Evolutionary conservation across 129 eudicot genomes (phyloP).

Genomic region (Flaveria robusta): DNA sequence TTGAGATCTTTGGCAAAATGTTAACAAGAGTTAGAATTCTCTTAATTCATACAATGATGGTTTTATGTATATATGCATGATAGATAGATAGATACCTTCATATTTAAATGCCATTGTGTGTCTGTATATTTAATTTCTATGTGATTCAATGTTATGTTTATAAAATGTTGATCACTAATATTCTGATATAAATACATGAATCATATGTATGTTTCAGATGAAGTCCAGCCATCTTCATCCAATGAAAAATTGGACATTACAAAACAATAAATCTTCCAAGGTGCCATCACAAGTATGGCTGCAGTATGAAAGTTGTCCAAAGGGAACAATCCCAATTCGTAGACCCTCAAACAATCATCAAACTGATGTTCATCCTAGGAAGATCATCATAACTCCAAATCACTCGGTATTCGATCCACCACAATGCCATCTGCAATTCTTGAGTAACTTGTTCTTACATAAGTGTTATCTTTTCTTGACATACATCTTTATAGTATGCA

Average conservation of each 20-base stretch:
- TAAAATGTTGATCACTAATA: not conserved
- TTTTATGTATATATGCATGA: too few species aligned
- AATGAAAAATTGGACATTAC: not conserved
- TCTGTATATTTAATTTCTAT: too few species aligned
- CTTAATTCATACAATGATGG: too few species aligned
- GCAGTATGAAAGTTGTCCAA: conserved; percentile 36
- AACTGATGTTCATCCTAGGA: not conserved
- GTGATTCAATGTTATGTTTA: too few species aligned
- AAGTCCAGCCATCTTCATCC: conserved; percentile 24
- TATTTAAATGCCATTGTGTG: too few species aligned
- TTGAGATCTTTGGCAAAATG: too few species aligned
- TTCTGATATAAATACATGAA: not conserved
- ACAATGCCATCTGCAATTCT: not conserved
- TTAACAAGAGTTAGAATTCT: too few species aligned
- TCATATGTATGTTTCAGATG: conserved; percentile 22
- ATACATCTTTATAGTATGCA: conserved; percentile 38
- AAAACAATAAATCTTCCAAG: conserved; percentile 18
- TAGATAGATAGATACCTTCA: too few species aligned
- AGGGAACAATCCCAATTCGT: conserved; percentile 42
- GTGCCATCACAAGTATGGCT: conserved; percentile 31
- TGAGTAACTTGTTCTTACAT: not conserved
- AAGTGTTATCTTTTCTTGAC: not conserved
- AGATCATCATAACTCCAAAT: not conserved
- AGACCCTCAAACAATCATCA: conserved; percentile 22
- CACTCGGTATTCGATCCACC: conserved; percentile 26